Evolutionary conservation across 192 early-diverging fungal genomes (phyloP), one percentile per base, ranked within the genome.

Genomic region (Umbelopsis sp.): DNA sequence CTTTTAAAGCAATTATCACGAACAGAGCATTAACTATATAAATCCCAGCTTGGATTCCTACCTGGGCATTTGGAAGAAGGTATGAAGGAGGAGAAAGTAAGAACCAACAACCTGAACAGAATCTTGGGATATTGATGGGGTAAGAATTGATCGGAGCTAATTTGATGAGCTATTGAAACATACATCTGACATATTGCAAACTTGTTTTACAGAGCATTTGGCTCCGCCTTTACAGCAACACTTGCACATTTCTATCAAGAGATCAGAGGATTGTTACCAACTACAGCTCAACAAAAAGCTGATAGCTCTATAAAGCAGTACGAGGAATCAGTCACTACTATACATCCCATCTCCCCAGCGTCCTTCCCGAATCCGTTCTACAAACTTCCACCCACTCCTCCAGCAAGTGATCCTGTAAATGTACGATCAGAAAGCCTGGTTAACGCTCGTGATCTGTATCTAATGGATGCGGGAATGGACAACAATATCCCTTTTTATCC

Each of bases 401-500:
- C 77, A 7, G 71, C 72, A 29, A 41, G 12, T 36, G 77, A 20
- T 32, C 66, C 16, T 21, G 31, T 26, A 22, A 45, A 51, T 75
- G 72, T 54, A 72, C 77, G 22, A 50, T 59, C 65, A 78, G 73
- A 59, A 66, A 79, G 73, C 52, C 72, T 71, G 1, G 31, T 72
- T 14, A 56, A 80, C 3, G 76, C 81, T 5, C 31, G 78, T 45
- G 59, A 82, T 8, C 68, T 91, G 34, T 88, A 84, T 25, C 74
- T 93, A 45, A 90, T 91, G 80, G 93, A 95, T 77, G 92, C 91
- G 17, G 93, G 91, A 9, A 83, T 90, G 78, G 87, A 92, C 51
- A 95, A 95, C 75, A 94, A 95, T 74, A 78, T 92, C 44, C 91
- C 94, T 0, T 85, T 95, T 45, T 90, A 92, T 25, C 89, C 92